These are phyloP conservation scores for Dryas alaskensis DNA, from an alignment of 306 rosid species.

Conservation along the genomic window DNA sequence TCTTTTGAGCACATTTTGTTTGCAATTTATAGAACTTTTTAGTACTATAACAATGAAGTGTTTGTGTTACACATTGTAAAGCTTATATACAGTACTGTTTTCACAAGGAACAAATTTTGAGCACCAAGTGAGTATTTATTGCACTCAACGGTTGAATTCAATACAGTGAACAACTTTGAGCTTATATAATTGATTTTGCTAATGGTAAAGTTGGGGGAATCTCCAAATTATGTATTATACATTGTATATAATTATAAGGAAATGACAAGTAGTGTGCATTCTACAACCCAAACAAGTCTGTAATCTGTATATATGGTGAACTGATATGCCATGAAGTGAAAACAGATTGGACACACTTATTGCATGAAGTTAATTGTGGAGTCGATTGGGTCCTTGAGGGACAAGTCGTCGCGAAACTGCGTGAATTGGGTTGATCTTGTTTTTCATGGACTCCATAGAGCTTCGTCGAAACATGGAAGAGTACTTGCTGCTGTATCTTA, in stretches of 20 bases:
- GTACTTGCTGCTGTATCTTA: conserved; percentile 23
- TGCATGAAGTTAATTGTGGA: conserved; percentile 50
- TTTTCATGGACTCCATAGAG: conserved; percentile 31
- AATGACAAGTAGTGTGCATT: neutral
- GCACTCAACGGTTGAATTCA: no score
- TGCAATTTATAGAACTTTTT: no score
- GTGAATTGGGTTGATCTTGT: conserved; percentile 36
- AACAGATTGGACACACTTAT: neutral
- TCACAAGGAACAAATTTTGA: no score
- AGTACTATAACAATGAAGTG: no score
- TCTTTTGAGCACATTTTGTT: no score
- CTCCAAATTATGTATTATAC: neutral
- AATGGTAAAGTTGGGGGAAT: conserved; percentile 1
- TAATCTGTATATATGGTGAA: neutral
- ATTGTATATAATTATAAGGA: neutral
- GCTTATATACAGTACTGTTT: no score
- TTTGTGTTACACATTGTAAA: no score
- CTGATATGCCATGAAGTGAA: neutral
- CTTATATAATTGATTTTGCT: neutral
- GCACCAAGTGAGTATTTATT: no score
- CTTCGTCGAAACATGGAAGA: conserved; percentile 38
- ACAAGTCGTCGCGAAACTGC: conserved; percentile 49
- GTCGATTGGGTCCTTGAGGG: conserved; percentile 72
- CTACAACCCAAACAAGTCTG: neutral
- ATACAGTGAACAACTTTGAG: no score